A percentile compares a stretch with the other conserved stretches of the same genome.
Evolutionary conservation across 2,329 filamentous ascomycete genomes (phyloP).

Genomic region (Raffaelea albimanens): DNA sequence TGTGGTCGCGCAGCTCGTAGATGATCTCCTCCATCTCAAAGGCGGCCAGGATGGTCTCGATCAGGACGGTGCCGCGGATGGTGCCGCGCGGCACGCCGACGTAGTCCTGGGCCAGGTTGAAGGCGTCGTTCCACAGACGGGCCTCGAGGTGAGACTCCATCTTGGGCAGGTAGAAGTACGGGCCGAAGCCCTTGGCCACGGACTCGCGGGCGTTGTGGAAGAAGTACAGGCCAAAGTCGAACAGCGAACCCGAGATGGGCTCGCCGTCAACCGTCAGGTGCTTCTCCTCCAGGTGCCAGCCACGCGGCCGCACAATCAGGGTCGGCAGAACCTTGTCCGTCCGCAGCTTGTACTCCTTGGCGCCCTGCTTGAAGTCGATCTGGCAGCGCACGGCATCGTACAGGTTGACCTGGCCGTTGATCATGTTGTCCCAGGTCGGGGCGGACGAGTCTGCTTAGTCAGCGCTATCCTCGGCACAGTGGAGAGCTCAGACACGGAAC

Average conservation of each 20-base stretch:
- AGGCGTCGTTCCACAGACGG: conserved; percentile 94
- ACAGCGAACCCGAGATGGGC: conserved; percentile 83
- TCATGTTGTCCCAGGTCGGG: conserved; percentile 98
- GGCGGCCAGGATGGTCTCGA: conserved; percentile 94
- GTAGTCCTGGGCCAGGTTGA: conserved; percentile 92
- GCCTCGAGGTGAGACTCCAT: conserved; percentile 98
- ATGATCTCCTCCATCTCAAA: conserved; percentile 99
- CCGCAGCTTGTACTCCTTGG: conserved; percentile 95
- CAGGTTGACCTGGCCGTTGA: conserved; percentile 95
- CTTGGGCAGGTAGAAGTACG: conserved; percentile 97
- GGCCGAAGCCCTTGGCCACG: conserved; percentile 72
- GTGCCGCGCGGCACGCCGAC: conserved; percentile 83
- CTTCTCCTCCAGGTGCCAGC: conserved; percentile 98
- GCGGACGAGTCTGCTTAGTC: conserved; percentile 68
- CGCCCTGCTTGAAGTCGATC: conserved; percentile 91
- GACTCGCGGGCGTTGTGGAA: conserved; percentile 95
- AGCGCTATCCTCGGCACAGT: conserved; percentile 1
- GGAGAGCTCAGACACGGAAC: conserved; percentile 15
- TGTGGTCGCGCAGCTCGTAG: conserved; percentile 96
- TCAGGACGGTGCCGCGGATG: conserved; percentile 88
- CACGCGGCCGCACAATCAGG: conserved; percentile 85
- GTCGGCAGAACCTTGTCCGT: conserved; percentile 80
- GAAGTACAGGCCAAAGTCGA: conserved; percentile 98
- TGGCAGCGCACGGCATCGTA: conserved; percentile 91
- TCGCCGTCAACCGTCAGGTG: conserved; percentile 93